Percentiles rank a stretch among this genome's conserved stretches.
These are phyloP conservation scores for Kingdonia uniflora DNA, from an alignment of 164 flowering plant species.

Conservation along the genomic window DNA sequence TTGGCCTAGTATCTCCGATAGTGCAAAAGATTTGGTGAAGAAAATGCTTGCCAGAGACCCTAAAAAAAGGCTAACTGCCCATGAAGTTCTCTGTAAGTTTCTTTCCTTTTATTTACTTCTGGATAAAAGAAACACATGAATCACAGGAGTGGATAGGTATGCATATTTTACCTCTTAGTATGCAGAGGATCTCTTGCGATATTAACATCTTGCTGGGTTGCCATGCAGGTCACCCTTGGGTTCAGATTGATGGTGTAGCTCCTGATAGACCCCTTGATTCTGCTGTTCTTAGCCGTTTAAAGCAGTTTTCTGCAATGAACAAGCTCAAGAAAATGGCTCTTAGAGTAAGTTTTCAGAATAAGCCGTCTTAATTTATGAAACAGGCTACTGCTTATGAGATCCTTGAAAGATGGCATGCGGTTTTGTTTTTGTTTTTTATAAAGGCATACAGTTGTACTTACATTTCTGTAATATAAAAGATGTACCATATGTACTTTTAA, in stretches of 20 bases:
- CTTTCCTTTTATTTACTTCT: neutral
- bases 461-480: no score
- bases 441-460: no score
- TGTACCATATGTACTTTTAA: no score
- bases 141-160: no score
- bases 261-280: constrained; percentile 86
- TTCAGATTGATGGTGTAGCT: constrained; percentile 61
- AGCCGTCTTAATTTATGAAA: neutral
- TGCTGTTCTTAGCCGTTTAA: constrained; percentile 66
- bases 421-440: no score
- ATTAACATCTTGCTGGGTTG: constrained; percentile 7
- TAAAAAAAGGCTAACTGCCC: constrained; percentile 59
- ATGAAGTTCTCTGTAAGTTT: constrained; percentile 74
- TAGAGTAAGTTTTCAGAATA: constrained; percentile 35
- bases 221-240: constrained; percentile 78
- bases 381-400: neutral
- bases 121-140: no score
- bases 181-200: neutral
- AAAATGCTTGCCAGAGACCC: constrained; percentile 69
- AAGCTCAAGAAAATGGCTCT: constrained; percentile 87
- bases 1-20: constrained; percentile 70
- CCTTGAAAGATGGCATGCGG: no score
- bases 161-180: neutral
- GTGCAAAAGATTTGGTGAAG: constrained; percentile 73
- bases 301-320: constrained; percentile 79